Evolutionary conservation across 495 filamentous ascomycete genomes (phyloP), one percentile per base, ranked within the genome.

Genomic region (Podospora anserina): DNA sequence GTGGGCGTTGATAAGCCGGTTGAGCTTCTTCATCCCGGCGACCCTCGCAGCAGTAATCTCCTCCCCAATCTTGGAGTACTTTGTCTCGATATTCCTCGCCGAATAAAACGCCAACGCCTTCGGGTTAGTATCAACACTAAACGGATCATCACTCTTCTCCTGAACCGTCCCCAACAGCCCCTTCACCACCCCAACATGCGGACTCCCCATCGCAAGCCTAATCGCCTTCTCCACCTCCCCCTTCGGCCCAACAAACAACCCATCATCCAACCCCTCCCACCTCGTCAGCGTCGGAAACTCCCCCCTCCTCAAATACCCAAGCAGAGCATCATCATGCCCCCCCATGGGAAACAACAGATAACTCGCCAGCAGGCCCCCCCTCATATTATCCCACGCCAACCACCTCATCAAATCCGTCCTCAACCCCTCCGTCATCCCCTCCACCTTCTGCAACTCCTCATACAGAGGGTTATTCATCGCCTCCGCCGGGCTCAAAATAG

Each of bases 381-480:
- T 89, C 91, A 97, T 96, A 66, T 90, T 88, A 20, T 91, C 92
- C 94, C 94, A 99, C 3, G 95, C 95, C 66, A 97, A 79, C 93
- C 93, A 97, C 66, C 90, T 84, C 80, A 90, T 88, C 44, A 97
- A 71, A 64, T 97, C 93, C 19, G 80, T 82, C 75, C 92, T 88
- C 64, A 96, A 74, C 0, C 82, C 73, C 18, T 82, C 75, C 58
- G 81, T 66, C 56, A 83, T 71, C 30, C 88, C 72, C 55, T 87
- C 77, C 64, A 88, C 71, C 39, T 78, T 80, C 75, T 93, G 89
- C 63, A 92, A 78, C 63, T 84, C 80, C 73, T 91, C 84, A 74
- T 94, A 97, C 11, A 92, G 75, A 0, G 89, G 91, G 71, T 96
- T 93, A 71, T 90, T 90, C 86, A 90, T 90, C 11, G 94, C 94